A percentile compares a stretch with the other conserved stretches of the same genome.
These are phyloP conservation scores for Pterocarpus macrocarpus DNA, from an alignment of 306 rosid genomes.

Conservation along the genomic window DNA sequence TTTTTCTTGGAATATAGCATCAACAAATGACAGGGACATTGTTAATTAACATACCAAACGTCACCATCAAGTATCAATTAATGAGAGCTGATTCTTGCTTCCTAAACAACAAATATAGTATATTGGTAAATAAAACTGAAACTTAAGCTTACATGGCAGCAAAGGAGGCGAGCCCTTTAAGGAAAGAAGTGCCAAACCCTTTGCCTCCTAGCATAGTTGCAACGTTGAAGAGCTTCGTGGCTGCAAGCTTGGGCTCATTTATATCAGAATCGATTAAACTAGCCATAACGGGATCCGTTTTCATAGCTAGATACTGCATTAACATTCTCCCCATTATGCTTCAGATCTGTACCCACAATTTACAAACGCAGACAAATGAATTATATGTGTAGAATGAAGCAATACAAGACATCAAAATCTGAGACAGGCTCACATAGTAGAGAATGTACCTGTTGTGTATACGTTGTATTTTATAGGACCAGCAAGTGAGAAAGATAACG, in stretches of 20 bases:
- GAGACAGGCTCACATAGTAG: neutral
- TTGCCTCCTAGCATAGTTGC: conserved; percentile 60
- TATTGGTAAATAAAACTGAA: neutral
- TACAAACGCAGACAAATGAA: neutral
- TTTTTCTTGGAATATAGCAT: neutral
- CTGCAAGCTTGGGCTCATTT: conserved; percentile 56
- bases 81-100: neutral
- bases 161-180: conserved; percentile 72
- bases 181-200: conserved; percentile 58
- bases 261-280: conserved; percentile 60
- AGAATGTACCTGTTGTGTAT: conserved; percentile 16
- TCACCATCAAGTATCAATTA: neutral
- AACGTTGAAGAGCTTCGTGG: conserved; percentile 59
- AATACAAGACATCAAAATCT: neutral
- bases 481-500: neutral
- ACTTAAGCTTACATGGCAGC: conserved; percentile 69
- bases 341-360: neutral
- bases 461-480: neutral
- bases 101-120: neutral
- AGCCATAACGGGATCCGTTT: conserved; percentile 51
- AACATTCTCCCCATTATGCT: conserved; percentile 43
- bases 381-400: neutral
- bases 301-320: conserved; percentile 53
- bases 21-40: neutral
- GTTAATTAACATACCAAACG: neutral